Conservation (phyloP, 2,329 filamentous ascomycete genomes). For the Cryphonectria nitschkei region DNA sequence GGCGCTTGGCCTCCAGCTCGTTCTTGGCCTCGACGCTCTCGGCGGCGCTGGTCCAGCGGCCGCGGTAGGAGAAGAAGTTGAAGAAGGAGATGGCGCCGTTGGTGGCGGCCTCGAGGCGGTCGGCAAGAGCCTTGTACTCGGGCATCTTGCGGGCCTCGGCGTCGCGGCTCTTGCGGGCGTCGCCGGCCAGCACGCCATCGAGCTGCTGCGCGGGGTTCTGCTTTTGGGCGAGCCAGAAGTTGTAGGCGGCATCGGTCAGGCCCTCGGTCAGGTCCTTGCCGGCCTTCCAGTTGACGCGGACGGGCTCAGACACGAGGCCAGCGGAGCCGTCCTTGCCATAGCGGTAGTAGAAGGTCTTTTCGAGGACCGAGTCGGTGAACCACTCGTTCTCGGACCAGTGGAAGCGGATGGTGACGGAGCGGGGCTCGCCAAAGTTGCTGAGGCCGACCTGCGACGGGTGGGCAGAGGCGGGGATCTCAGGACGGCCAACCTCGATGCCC, state of each 20-base stretch:
- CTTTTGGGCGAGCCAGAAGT: slow-evolving; percentile 61
- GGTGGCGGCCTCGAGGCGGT: slow-evolving; percentile 49
- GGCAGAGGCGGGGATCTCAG: slow-evolving; percentile 43
- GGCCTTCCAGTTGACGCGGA: slow-evolving; percentile 68
- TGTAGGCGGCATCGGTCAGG: slow-evolving; percentile 62
- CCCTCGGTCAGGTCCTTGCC: slow-evolving; percentile 67
- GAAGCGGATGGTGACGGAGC: slow-evolving; percentile 60
- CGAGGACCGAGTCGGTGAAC: slow-evolving; percentile 62
- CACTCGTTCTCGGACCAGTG: slow-evolving; percentile 64
- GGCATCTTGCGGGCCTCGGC: slow-evolving; percentile 41
- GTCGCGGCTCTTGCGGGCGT: slow-evolving; percentile 29
- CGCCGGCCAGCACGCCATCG: slow-evolving; percentile 24
- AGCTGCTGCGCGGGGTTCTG: slow-evolving; percentile 36
- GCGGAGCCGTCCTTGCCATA: slow-evolving; percentile 50
- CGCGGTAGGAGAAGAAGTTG: slow-evolving; percentile 70
- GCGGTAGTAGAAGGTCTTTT: slow-evolving; percentile 71
- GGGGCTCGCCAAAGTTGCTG: slow-evolving; percentile 58
- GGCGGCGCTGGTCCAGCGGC: slow-evolving; percentile 61
- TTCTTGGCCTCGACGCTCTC: slow-evolving; percentile 59
- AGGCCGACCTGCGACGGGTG: slow-evolving; percentile 38
- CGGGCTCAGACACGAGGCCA: slow-evolving; percentile 64
- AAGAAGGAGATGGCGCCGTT: slow-evolving; percentile 63
- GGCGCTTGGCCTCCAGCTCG: slow-evolving; percentile 38
- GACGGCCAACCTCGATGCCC: slow-evolving; percentile 54
- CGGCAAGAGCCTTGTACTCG: slow-evolving; percentile 57